Base-by-base conservation (phyloP, 371 early-diverging fungal genomes). In the Mucor saturninus region DNA sequence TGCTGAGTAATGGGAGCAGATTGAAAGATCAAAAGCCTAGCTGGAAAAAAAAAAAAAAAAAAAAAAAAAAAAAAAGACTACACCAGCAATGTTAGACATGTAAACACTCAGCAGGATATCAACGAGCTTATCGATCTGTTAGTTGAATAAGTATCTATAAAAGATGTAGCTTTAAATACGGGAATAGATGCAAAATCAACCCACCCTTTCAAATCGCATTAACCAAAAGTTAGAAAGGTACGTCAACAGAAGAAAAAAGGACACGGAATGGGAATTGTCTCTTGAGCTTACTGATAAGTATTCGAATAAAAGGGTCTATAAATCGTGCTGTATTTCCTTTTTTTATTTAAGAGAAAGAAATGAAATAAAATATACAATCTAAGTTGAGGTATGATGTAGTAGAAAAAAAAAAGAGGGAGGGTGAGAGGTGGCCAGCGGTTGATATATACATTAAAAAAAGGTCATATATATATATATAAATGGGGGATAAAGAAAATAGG, bases 21-120 rank as follows among this genome's bases (percentile, higher is more conserved):
- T 62, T 54, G 62, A 62, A 62, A 62, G 62, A 62, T 62, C 62
- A 49, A 56, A 61, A 46, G 45, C 15, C 61, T 61, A 43, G 15
- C 54, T 32, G 61, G 1, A 21, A 21, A 21, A 21, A 21, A 21
- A 21, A 21, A 21, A 21, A 21, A 21, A 38, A 59, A n/a, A n/a
- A 21, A 21, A 21, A 21, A 21, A 21, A 21, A 21, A 21, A 21
- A 21, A 21, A 21, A 38, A 59, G 52, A 59, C 39, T 39, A 26
- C 51, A 29, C 51, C 51, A 50, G 32, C 40, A 50, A 59, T 40
- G 51, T 40, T 50, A 59, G 59, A 51, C 51, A 52, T 51, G 59
- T 59, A 29, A 53, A 60, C 45, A 60, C 61, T 52, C 53, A 53
- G 53, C 43, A 52, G 21, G 35, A 61, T 53, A 61, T 61, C 40